Base-by-base conservation (phyloP, 2,329 filamentous ascomycete species). In the Alternaria viburni region DNA sequence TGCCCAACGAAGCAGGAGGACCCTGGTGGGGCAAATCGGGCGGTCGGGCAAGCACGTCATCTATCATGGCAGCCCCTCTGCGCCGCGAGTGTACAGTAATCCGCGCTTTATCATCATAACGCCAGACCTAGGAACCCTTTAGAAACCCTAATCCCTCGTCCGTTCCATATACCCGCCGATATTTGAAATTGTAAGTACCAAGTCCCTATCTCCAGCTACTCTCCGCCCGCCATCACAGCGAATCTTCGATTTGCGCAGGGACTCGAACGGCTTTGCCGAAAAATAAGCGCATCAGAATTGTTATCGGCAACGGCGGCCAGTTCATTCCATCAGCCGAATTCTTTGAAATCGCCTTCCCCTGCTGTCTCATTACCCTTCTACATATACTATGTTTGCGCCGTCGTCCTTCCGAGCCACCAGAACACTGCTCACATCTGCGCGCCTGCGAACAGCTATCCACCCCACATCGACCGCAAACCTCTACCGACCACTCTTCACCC, bases 381-480 rank as follows among this genome's bases (percentile, higher is more conserved):
- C 71, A 71, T 76, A 80, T 77, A 76, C 66, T 70, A 82, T 82
- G 80, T 81, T 80, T 68, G 73, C 78, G 63, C 68, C 76, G 56
- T 72, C 78, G 61, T 72, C 77, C 57, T 70, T 77, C 64, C 65
- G 75, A 50, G 71, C 81, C 45, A 64, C 70, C 32, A 79, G 80
- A 79, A 81, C 80, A 68, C 67, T 83, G 72, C 81, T 83, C 70
- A 83, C 81, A 65, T 76, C 77, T 68, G 69, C 80, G 51, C 80
- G 76, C 55, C 67, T 76, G 61, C 76, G 69, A 73, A 73, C 76
- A 79, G 72, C 72, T 72, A 64, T 71, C 58, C 66, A 71, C 58
- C 68, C 72, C 57, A 74, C 72, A 61, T 68, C 70, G 8, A 68
- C 71, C 57, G 57, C 72, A 55, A 72, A 71, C 68, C 72, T 77